These are phyloP conservation scores for Coemansia sp. DNA, from an alignment of 192 early-diverging fungal species.

Conservation along the genomic window DNA sequence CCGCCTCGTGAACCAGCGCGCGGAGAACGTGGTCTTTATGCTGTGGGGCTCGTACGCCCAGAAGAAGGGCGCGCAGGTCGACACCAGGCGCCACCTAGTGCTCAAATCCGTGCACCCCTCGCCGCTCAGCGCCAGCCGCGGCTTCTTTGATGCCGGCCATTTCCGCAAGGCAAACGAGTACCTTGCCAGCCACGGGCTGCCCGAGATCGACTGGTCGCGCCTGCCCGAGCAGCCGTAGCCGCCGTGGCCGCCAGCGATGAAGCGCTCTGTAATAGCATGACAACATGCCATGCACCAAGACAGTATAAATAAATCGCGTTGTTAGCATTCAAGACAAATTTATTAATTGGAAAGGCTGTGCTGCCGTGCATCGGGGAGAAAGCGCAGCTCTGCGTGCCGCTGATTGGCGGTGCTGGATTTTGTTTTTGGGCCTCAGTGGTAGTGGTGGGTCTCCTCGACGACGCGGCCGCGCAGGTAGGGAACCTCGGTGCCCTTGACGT, in stretches of 20 bases:
- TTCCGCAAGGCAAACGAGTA: conserved; percentile 89
- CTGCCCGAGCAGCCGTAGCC: conserved; percentile 38
- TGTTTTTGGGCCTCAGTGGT: too few species aligned
- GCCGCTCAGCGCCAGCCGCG: conserved; percentile 79
- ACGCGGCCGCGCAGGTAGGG: conserved; percentile 76
- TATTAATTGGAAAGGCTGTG: too few species aligned
- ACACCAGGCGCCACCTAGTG: conserved; percentile 79
- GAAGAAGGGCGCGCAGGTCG: conserved; percentile 73
- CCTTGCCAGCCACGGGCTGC: conserved; percentile 42
- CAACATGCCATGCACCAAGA: too few species aligned
- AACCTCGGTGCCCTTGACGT: conserved; percentile 72
- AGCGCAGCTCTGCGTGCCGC: too few species aligned
- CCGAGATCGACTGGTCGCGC: conserved; percentile 31
- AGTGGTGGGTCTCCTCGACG: conserved; percentile 73
- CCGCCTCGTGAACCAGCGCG: conserved; percentile 60
- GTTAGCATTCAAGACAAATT: too few species aligned
- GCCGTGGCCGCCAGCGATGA: conserved; percentile 77
- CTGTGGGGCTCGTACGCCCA: conserved; percentile 90
- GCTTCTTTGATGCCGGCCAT: conserved; percentile 83
- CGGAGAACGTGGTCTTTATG: conserved; percentile 78
- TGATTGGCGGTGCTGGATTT: too few species aligned
- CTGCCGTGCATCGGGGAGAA: too few species aligned
- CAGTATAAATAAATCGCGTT: too few species aligned
- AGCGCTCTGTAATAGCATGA: too few species aligned
- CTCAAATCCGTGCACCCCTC: conserved; percentile 86